Conservation (phyloP, 202 grass and related monocot genomes). For the Digitaria exilis region DNA sequence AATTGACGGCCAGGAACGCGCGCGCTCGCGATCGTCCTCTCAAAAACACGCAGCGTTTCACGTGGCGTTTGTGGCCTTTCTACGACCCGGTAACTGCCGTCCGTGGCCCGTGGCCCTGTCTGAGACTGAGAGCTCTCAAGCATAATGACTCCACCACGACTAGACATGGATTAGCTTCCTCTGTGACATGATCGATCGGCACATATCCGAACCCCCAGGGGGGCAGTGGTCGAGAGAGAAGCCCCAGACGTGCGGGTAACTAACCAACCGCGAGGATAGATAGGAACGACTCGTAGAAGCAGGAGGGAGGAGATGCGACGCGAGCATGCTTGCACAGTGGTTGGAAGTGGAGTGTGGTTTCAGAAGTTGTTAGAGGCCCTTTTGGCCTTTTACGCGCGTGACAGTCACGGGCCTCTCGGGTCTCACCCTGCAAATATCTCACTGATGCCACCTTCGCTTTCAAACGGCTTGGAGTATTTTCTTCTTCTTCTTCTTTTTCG, state of each 20-base stretch:
- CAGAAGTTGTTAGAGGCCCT: neutral
- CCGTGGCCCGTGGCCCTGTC: too few relatives aligned
- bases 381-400: conserved; percentile 2
- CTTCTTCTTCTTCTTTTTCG: too few relatives aligned
- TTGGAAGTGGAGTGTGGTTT: conserved; percentile 25
- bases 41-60: too few relatives aligned
- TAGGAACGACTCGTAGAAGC: neutral
- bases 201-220: neutral
- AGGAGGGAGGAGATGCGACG: neutral
- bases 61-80: too few relatives aligned
- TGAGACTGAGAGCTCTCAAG: too few relatives aligned
- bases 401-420: neutral
- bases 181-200: neutral
- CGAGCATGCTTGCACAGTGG: too few relatives aligned
- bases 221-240: neutral
- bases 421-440: neutral
- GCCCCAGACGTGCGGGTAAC: neutral
- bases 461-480: too few relatives aligned
- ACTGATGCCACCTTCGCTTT: neutral
- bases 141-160: too few relatives aligned
- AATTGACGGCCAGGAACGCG: too few relatives aligned
- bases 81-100: too few relatives aligned
- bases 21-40: too few relatives aligned
- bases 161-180: too few relatives aligned
- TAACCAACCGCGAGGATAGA: neutral